Evolutionary conservation across 176 grass and related monocot genomes (phyloP), one percentile per base, ranked within the genome.

Genomic region (Avena insularis): DNA sequence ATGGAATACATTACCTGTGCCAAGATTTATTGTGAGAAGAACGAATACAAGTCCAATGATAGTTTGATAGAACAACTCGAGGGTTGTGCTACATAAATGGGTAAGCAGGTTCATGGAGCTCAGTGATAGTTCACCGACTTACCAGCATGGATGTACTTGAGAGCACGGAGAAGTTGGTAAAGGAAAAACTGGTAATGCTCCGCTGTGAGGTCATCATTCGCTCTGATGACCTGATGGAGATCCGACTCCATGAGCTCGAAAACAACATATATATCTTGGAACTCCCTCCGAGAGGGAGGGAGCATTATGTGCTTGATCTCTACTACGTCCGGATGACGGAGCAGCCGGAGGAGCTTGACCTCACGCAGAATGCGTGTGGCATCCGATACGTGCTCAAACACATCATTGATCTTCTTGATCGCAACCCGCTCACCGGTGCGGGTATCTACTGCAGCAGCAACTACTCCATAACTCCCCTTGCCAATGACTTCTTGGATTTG

Each of bases 221-320:
- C 95, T 89, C 80, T 98, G 48, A 98, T 98, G 7, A 98, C 95
- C 83, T 98, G 93, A 90, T 98, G 95, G 78, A 98, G 90, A 81
- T 98, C 95, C 0, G 93, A 93, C 59, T 98, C 95, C 95, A 98
- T 98, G 51, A 98, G 85, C 81, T 98, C 95, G 62, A 98, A 98
- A 85, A 98, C 95, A 84, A 98, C 93, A 86, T 92, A 95, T 67
- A 95, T 90, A 46, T 98, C 95, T 71, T 79, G 91, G 54, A 98
- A 98, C 67, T 98, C 95, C 83, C 93, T 95, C 59, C 95, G 85
- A 35, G 95, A 93, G 84, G 95, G 93, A 20, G 95, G 95, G 16
- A 98, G 91, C 95, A 98, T 98, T 43, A 98, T 93, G 86, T 98
- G 95, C 86, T 87, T 98, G 81, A 98, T 98, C 84, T 98, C 95